Evolutionary conservation across 805 yeast species (phyloP), one percentile per base, ranked within the genome.

Genomic region (Hyphopichia homilentoma): DNA sequence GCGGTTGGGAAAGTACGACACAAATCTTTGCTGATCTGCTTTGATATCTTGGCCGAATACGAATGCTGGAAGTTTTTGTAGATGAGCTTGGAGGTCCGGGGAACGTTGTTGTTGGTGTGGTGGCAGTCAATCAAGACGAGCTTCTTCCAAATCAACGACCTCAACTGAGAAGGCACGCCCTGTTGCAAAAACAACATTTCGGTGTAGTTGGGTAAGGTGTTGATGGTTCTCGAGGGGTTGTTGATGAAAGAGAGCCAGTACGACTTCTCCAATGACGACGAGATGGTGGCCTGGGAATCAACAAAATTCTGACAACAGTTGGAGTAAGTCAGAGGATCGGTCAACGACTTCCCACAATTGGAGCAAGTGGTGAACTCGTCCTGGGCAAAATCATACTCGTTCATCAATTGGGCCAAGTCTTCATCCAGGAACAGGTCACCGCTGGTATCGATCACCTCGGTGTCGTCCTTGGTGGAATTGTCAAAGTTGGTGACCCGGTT

Each of bases 1-100:
- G 79, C 58, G 14, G 64, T 58, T 2, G 84, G 84, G 48, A 77
- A 79, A 0, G 84, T 78, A 32, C 85, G 55, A 35, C 64, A 65
- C 41, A 79, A 68, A 48, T 79, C 85, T 39, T 81, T 75, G 24
- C 67, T 57, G 34, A 79, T 79, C 36, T 65, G 71, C 18, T 56
- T 47, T 6, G 69, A 58, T 5, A 64, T 56, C 30, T 56, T 66
- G n/a, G 48, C 36, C 41, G 51, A 54, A 43, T 65, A 66, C 2
- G 68, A 60, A 36, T 66, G 72, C 38, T 66, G 72, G 38, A 66
- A 66, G 46, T 65, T 65, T 27, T 46, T 44, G 44, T 44, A 65
- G 5, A 65, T 52, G 31, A 59, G 44, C 20, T 41, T 38, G 6
- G 66, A 52, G 11, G 63, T 52, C 13, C 57, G 57, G 4, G 72